Evolutionary conservation across 2,329 filamentous ascomycete species (phyloP), one percentile per base, ranked within the genome.

Genomic region (Aspergillus unguis): DNA sequence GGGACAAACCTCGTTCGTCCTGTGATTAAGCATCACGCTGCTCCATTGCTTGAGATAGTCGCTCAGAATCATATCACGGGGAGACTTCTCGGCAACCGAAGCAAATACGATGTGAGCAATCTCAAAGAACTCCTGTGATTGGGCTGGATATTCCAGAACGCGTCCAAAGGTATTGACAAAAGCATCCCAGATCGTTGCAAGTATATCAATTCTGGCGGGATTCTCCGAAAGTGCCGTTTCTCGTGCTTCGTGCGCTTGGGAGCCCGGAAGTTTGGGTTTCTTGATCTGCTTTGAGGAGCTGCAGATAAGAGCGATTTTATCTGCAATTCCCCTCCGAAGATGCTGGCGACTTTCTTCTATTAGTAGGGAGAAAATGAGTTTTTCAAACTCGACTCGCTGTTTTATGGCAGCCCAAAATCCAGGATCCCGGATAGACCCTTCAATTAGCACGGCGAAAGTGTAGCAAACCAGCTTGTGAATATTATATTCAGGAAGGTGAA

Each of bases 381-480:
- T 50, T 23, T 69, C 68, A 43, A 70, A 71, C 26, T 69, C 61
- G 2, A 68, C 60, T 38, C 73, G 65, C 8, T 67, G 54, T 33
- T 74, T 73, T 49, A 78, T 70, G 31, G 67, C 60, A 3, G 64
- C 54, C 79, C 79, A 82, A 44, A 81, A 69, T 3, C 62, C 59
- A 27, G 68, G 59, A 54, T 75, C 78, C 40, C 77, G 72, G 47
- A 78, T 64, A 6, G 77, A 78, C 2, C 71, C 74, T 61, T 81
- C 77, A 8, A 80, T 65, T 3, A 82, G 63, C 9, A 75, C 69
- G 25, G 77, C 76, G 55, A 80, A 76, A 17, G 71, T 71, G 47
- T 69, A 66, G 45, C 72, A 75, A 8, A 75, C 71, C 40, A 80
- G 58, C 38, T 64, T 70, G 26, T 69, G 64, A 37, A 66, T 52